Evolutionary conservation across 495 filamentous ascomycete genomes (phyloP).

Genomic region (Patellaria atrata): DNA sequence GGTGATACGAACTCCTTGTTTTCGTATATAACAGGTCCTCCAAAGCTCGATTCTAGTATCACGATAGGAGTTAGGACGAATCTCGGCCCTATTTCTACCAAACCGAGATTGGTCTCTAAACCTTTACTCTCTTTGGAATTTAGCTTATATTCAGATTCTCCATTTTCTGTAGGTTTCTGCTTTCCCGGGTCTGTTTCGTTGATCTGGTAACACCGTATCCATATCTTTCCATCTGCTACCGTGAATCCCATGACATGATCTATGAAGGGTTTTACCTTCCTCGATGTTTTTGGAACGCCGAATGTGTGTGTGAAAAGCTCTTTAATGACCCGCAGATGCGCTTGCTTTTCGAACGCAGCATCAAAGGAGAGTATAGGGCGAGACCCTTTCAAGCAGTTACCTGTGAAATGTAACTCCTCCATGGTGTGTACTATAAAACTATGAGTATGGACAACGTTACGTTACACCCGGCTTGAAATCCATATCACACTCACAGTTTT

Average conservation of each 20-base stretch:
- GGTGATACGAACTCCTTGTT: conserved; percentile 97
- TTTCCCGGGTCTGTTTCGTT: conserved; percentile 58
- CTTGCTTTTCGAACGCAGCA: conserved; percentile 59
- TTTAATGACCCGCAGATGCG: conserved; percentile 57
- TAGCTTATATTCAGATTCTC: conserved; percentile 22
- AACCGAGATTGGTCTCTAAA: conserved; percentile 54
- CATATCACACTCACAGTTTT: conserved; percentile 33
- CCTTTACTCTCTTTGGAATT: conserved; percentile 22
- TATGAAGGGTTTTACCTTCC: conserved; percentile 87
- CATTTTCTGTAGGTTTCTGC: conserved; percentile 25
- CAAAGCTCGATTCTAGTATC: conserved; percentile 89
- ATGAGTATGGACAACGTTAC: not conserved
- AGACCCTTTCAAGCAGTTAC: conserved; percentile 91
- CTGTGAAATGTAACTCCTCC: conserved; percentile 90
- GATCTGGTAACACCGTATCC: conserved; percentile 91
- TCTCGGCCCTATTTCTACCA: conserved; percentile 89
- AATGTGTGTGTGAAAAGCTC: conserved; percentile 88
- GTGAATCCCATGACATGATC: conserved; percentile 93
- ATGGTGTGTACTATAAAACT: conserved; percentile 62
- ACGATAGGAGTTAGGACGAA: conserved; percentile 94
- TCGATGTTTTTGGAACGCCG: conserved; percentile 74
- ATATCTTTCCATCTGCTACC: conserved; percentile 87
- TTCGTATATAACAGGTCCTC: conserved; percentile 94
- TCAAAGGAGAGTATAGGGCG: conserved; percentile 94
- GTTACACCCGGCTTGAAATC: too few relatives aligned